Conservation (phyloP, 768 basidiomycete species). For the Tubosaeta sp. region DNA sequence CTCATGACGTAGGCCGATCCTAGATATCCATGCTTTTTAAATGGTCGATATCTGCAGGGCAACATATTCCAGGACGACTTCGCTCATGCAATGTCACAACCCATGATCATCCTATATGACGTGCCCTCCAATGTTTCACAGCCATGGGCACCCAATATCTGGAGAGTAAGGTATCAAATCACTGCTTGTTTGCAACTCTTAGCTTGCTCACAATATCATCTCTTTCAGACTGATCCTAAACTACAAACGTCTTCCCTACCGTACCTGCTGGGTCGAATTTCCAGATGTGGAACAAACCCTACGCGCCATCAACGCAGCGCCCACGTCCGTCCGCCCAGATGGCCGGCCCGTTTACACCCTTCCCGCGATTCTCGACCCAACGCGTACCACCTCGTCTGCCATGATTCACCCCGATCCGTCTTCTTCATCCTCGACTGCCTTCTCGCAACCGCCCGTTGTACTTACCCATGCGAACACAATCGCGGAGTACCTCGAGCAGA, state of each 20-base stretch:
- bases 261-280: constrained; percentile 68
- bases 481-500: constrained; percentile 66
- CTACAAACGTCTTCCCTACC: constrained; percentile 67
- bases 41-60: not conserved
- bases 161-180: constrained; percentile 55
- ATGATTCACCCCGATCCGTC: not conserved
- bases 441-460: constrained; percentile 44
- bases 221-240: constrained; percentile 65
- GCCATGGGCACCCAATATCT: constrained; percentile 75
- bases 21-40: constrained; percentile 8
- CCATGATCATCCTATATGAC: constrained; percentile 64
- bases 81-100: constrained; percentile 36
- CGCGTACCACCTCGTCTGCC: not conserved
- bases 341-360: constrained; percentile 63
- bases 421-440: not conserved
- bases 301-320: constrained; percentile 54
- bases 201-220: not conserved
- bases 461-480: constrained; percentile 60
- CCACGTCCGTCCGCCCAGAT: constrained; percentile 49
- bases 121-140: constrained; percentile 55
- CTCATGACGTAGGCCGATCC: not conserved
- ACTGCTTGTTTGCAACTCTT: not conserved
- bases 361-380: constrained; percentile 64
- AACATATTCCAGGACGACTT: not conserved
- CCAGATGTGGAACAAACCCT: constrained; percentile 62